Base-by-base conservation (phyloP, 176 grass and related monocot species). In the Oryza officinalis region DNA sequence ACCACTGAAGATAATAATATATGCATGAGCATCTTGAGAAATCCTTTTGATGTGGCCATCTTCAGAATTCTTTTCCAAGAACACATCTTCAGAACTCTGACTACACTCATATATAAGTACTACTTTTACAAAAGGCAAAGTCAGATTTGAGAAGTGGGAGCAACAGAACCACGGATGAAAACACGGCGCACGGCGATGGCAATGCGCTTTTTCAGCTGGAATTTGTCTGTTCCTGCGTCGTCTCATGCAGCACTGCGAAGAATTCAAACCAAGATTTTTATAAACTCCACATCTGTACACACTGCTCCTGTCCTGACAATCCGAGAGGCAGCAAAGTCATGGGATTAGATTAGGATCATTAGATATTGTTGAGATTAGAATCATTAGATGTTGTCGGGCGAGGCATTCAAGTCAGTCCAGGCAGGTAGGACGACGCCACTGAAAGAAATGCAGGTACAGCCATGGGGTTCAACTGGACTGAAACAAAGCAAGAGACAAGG, bases 381-480 rank as follows among this genome's bases (percentile, higher is more conserved):
- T 57, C 52, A 35, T 38, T 35, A 69, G 63, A 77, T 43, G 10
- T 63, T 22, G 59, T 18, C 13, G 30, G 73, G 11, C 22, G 18
- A 61, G 28, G 74, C 52, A 63, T 25, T 76, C 10, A 32, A 35
- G 57, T 32, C 35, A 35, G 57, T 32, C 49, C 66, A 63, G 47
- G 74, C 13, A 78, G 65, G 66, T 46, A 78, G 77, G 85, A 66
- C 85, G 45, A 81, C n/a, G 13, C 78, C 71, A 75, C 71, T 13
- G 83, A 77, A 90, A 82, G 79, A 83, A 83, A 90, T 33, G 84
- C 67, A 47, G 57, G 8, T 57, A 25, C 43, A 27, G 63, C 38
- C 63, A 74, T 57, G 77, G 27, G 2, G 65, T 38, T 38, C 37
- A 38, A 90, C 9, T 44, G 77, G 27, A 45, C 1, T 57, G 52